phyloP scores from a whole-genome alignment of 306 rosid species.

The Inga oerstediana region DNA sequence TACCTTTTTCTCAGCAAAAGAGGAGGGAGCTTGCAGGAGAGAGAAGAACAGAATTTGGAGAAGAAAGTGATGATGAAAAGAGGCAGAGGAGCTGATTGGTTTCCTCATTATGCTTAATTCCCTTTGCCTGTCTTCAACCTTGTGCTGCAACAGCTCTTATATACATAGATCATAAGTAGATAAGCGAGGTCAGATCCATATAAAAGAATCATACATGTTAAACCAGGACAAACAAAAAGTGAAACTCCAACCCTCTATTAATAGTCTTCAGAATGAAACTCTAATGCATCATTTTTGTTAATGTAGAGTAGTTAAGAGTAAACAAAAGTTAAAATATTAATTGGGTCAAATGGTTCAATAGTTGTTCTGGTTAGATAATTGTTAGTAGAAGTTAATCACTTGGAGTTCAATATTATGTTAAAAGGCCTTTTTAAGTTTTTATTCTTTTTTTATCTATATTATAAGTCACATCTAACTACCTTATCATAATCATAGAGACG shows the following conservation, averaged over 20 bases:
- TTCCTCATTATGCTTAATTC: conserved; percentile 42
- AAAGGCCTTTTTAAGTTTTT: no score
- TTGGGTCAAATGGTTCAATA: background rate
- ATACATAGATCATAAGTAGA: background rate
- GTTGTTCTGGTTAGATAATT: background rate
- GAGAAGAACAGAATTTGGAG: conserved; percentile 40
- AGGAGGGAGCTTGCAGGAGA: conserved; percentile 44
- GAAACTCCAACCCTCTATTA: background rate
- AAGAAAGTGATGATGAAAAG: conserved; percentile 23
- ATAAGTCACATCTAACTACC: no score
- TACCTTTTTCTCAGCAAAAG: conserved; percentile 66
- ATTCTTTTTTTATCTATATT: no score
- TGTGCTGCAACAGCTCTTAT: background rate
- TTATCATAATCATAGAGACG: no score
- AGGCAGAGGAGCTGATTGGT: conserved; percentile 13
- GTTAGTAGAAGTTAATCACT: background rate
- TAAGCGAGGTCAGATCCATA: background rate
- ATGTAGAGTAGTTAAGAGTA: background rate
- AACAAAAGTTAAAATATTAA: background rate
- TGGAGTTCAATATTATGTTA: no score
- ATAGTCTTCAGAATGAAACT: background rate
- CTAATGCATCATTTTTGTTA: background rate
- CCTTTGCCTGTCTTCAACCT: conserved; percentile 4
- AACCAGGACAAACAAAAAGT: background rate
- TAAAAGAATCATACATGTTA: no score